Conservation (phyloP, 2,329 filamentous ascomycete species). For the Nigrograna mackinnonii region DNA sequence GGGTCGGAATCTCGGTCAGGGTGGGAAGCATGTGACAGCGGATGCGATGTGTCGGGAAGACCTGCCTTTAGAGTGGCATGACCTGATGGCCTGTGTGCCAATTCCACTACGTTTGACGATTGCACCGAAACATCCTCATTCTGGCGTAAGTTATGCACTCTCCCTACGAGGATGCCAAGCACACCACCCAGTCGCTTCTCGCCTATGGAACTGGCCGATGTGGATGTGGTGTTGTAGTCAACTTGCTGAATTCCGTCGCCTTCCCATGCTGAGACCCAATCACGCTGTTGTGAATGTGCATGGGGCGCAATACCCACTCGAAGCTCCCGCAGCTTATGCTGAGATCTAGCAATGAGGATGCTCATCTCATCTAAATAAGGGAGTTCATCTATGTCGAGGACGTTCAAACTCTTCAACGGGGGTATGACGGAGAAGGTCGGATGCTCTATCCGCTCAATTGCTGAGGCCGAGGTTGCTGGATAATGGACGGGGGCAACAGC, state of each 20-base stretch:
- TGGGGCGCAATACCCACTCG: conserved; percentile 71
- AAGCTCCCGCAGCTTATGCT: conserved; percentile 68
- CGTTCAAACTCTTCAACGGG: conserved; percentile 72
- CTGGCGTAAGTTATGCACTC: conserved; percentile 63
- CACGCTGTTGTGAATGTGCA: conserved; percentile 53
- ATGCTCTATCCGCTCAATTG: conserved; percentile 66
- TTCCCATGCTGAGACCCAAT: conserved; percentile 68
- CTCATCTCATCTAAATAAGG: conserved; percentile 83
- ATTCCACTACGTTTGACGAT: conserved; percentile 10
- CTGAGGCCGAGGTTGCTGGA: conserved; percentile 25
- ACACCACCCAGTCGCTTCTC: conserved; percentile 69
- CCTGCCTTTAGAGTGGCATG: conserved; percentile 21
- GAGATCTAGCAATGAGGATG: conserved; percentile 72
- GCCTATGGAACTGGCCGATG: conserved; percentile 55
- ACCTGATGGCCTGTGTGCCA: conserved; percentile 18
- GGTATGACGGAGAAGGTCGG: conserved; percentile 80
- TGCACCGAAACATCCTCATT: conserved; percentile 26
- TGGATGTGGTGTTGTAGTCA: conserved; percentile 61
- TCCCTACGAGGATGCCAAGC: conserved; percentile 68
- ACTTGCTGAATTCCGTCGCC: conserved; percentile 65
- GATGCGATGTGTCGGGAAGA: conserved; percentile 15
- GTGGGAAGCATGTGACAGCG: conserved; percentile 14
- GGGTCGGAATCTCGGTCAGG: conserved; percentile 34
- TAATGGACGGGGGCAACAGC: conserved; percentile 34
- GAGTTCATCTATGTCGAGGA: conserved; percentile 82